A percentile compares a stretch with the other conserved stretches of the same genome.
Evolutionary conservation across 495 filamentous ascomycete species (phyloP).

Genomic region (Lichina pygmaea): DNA sequence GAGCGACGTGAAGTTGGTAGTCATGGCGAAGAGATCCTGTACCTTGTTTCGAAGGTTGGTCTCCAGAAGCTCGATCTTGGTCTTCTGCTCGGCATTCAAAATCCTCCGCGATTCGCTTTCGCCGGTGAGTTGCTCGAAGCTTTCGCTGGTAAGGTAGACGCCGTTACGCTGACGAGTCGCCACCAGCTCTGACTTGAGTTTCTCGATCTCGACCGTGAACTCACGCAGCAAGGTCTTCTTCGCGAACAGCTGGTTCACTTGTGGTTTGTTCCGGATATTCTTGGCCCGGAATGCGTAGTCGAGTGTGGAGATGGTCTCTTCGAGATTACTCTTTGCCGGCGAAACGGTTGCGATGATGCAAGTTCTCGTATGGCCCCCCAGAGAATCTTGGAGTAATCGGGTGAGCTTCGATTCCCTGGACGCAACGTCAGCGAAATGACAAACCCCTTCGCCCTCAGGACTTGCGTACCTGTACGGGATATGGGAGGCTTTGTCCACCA

Average conservation of each 20-base stretch:
- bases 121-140: constrained; percentile 62
- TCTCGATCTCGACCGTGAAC: constrained; percentile 82
- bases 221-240: constrained; percentile 80
- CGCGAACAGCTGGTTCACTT: constrained; percentile 69
- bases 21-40: constrained; percentile 67
- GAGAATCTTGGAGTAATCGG: constrained; percentile 77
- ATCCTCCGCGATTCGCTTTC: constrained; percentile 85
- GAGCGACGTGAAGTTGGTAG: constrained; percentile 55
- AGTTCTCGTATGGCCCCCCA: constrained; percentile 86
- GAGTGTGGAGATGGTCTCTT: constrained; percentile 91
- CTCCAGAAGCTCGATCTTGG: constrained; percentile 83
- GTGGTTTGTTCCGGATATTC: constrained; percentile 94
- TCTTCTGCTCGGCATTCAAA: constrained; percentile 69
- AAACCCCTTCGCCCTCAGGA: neutral
- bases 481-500: constrained; percentile 73
- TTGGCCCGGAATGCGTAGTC: constrained; percentile 96
- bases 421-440: constrained; percentile 1
- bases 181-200: constrained; percentile 76
- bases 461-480: constrained; percentile 46
- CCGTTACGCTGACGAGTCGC: constrained; percentile 83
- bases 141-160: constrained; percentile 68
- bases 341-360: constrained; percentile 97
- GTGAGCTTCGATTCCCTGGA: constrained; percentile 81
- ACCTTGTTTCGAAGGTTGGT: constrained; percentile 68
- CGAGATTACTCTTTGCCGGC: constrained; percentile 75